A percentile compares a stretch with the other conserved stretches of the same genome.
Conservation (phyloP, 2,329 filamentous ascomycete genomes). For the Botrytis sinoallii region DNA sequence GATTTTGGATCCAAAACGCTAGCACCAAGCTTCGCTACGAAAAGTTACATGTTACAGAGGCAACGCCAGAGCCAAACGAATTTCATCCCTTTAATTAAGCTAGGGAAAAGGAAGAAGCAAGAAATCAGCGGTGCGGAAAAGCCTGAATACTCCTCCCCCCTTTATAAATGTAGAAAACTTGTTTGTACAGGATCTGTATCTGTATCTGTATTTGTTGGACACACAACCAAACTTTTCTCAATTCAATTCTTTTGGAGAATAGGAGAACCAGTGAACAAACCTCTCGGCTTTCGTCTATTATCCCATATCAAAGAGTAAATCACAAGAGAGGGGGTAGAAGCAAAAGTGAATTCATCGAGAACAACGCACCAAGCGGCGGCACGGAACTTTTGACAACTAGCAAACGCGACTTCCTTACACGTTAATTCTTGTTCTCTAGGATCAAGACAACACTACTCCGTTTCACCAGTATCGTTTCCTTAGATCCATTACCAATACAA, state of each 20-base stretch:
- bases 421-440: constrained; percentile 5
- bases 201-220: neutral
- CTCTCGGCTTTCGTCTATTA: neutral
- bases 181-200: neutral
- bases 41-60: constrained; percentile 10
- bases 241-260: neutral
- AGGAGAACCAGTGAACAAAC: neutral
- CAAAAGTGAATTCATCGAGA: constrained; percentile 9
- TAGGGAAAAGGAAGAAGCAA: constrained; percentile 8
- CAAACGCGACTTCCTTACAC: constrained; percentile 6
- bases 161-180: constrained; percentile 3
- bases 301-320: neutral
- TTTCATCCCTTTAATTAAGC: constrained; percentile 18
- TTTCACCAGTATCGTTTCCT: neutral
- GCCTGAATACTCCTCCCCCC: neutral
- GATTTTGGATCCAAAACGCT: constrained; percentile 9
- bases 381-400: constrained; percentile 3
- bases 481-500: neutral
- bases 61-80: constrained; percentile 11
- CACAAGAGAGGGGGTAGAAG: neutral
- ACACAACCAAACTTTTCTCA: neutral
- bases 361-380: constrained; percentile 3
- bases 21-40: constrained; percentile 12
- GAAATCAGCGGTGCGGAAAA: constrained; percentile 6
- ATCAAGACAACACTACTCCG: constrained; percentile 12